Base-by-base conservation (phyloP, 495 filamentous ascomycete species). In the Paragyromitra xinjiangensis region DNA sequence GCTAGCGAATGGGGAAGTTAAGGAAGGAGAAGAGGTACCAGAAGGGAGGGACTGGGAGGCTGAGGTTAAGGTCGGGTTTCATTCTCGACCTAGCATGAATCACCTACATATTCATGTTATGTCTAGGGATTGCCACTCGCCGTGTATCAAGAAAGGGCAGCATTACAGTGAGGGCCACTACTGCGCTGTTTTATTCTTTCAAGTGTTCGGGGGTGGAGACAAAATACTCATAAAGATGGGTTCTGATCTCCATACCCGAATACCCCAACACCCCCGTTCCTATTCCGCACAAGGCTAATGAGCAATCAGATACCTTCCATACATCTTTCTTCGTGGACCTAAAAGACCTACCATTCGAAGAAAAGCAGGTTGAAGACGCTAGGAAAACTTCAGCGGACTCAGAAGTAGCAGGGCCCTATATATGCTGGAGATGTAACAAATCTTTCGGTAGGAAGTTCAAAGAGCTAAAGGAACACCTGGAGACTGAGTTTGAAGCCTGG, bases 91-190 rank as follows among this genome's bases (percentile, higher is more conserved):
- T n/a, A 92, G 89, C 22, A 97, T 99, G 95, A 91, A 89, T 67
- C 93, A 98, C 84, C 83, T 99, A 68, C 95, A 99, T 83, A 87
- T 99, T 19, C 95, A 99, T 84, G 89, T 99, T 45, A 82, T 99
- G 40, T 90, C 91, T 19, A 84, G 86, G 40, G 95, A 99, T 83
- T 87, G 90, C 82, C 84, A 88, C 68, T 92, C 90, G 56, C 88
- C 90, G 42, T 87, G 85, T 34, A 76, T 97, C 81, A 93, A 92
- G 84, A 90, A 94, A 81, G 85, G 88, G 68, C 96, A 94, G 82
- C 95, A 99, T 85, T 98, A 98, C 84, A 94, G 71, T 81, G 39
- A 62, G 39, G 39, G 0, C 39, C 45, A 56, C 24, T 14, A 56
- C 11, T 12, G 2, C 11, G 29, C 59, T 44, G 12, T 12, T 1